A percentile compares a stretch with the other conserved stretches of the same genome.
These are phyloP conservation scores for Talaromyces proteolyticus DNA, from an alignment of 495 filamentous ascomycete genomes.

Conservation along the genomic window DNA sequence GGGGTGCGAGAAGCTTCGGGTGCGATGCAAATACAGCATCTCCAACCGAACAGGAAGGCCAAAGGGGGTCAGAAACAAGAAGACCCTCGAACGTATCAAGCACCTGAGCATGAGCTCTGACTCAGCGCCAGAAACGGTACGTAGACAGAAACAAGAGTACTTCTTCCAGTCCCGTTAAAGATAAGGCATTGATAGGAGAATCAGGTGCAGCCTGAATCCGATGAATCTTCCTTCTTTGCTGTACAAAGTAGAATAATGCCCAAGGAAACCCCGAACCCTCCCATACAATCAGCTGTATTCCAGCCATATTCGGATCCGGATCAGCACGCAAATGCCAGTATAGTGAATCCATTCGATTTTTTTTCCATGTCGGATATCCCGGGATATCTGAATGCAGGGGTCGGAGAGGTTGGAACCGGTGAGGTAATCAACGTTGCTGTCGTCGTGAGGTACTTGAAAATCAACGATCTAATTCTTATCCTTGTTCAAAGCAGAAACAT, in stretches of 20 bases:
- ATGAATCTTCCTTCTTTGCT: not conserved
- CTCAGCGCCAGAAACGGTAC: not conserved
- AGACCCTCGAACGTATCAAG: not conserved
- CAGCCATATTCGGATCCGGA: not conserved
- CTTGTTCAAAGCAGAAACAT: not conserved
- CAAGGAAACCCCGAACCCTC: not conserved
- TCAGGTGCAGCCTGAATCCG: not conserved
- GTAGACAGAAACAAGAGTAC: not conserved
- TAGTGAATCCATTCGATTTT: not conserved
- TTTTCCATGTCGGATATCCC: not conserved
- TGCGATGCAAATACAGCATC: conserved; percentile 15
- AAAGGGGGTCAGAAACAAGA: conserved; percentile 18
- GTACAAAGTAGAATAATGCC: not conserved
- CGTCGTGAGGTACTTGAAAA: not conserved
- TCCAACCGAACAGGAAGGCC: conserved; percentile 19
- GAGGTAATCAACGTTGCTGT: not conserved
- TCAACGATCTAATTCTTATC: not conserved
- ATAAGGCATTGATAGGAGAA: too few relatives aligned
- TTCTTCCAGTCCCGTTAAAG: too few relatives aligned
- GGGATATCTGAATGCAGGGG: not conserved
- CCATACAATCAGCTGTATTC: not conserved
- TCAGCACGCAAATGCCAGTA: not conserved
- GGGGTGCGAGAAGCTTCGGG: conserved; percentile 12
- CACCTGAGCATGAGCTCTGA: not conserved
- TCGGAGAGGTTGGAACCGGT: not conserved